Base-by-base conservation (phyloP, 352 stramenopile species). In the Phytophthora hibernalis region DNA sequence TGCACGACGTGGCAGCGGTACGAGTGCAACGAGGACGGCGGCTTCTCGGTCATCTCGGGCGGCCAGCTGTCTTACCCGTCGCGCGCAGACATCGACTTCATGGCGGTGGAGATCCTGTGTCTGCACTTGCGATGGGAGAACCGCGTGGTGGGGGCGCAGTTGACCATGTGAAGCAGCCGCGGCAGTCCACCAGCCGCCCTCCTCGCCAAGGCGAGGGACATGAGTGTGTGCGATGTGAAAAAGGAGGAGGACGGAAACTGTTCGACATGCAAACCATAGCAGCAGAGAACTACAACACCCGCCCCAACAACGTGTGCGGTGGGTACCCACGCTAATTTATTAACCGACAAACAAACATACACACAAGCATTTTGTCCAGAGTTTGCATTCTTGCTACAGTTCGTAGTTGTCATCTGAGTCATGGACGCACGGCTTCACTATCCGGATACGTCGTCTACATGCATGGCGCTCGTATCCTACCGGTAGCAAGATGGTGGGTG, bases 121-220 rank as follows among this genome's bases (percentile, higher is more conserved):
- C 52, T 77, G 54, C 72, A 80, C 48, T 61, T 76, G 60, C 72
- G 72, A 20, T 80, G 72, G 72, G 72, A 80, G 61, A 70, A 56
- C 37, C 52, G 58, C 35, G 62, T 63, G 33, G 22, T 72, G 38
- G 70, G 65, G 12, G 15, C 35, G 20, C 57, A 65, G 24, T 56
- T 70, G 48, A 59, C 51, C 4, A 66, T 76, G 48, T 76, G 45
- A 70, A 54, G 18, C 18, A 28, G 20, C 33, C 1, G 37, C 18
- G 49, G 30, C 5, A 58, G 13, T 45, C 58, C 24, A 31, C 26
- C 26, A 6, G 6, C 26, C 26, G 26, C 15, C 50, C 26, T 38
- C 47, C 33, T 70, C 48, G 48, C 22, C 20, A 45, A 31, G 26
- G 38, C 21, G 48, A 56, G 35, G 53, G 37, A 49, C 33, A 44